These are phyloP conservation scores for Russula sp. DNA, from an alignment of 768 basidiomycete species.

Conservation along the genomic window DNA sequence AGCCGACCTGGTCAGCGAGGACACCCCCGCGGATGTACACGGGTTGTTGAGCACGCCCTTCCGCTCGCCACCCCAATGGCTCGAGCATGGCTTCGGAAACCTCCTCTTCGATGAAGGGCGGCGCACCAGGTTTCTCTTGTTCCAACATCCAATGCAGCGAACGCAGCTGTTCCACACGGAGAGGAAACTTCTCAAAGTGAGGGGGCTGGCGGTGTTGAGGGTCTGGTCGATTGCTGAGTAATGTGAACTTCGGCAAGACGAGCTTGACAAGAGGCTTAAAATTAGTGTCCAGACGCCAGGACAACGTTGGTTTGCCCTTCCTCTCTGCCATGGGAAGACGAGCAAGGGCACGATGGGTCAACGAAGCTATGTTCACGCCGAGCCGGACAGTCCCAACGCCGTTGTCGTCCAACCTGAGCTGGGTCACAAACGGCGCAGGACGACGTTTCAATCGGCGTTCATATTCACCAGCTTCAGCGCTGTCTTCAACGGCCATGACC, in stretches of 20 bases:
- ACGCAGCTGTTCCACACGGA: slow-evolving; percentile 82
- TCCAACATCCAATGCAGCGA: slow-evolving; percentile 90
- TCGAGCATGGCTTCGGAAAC: slow-evolving; percentile 85
- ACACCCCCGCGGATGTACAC: slow-evolving; percentile 80
- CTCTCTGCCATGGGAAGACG: slow-evolving; percentile 53
- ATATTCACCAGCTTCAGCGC: slow-evolving; percentile 79
- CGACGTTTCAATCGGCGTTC: slow-evolving; percentile 83
- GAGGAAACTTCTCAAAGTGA: slow-evolving; percentile 54
- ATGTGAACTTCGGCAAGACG: slow-evolving; percentile 53
- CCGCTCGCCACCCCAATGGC: slow-evolving; percentile 89
- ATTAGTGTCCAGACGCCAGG: slow-evolving; percentile 80
- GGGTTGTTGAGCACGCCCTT: slow-evolving; percentile 77
- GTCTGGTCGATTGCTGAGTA: slow-evolving; percentile 72
- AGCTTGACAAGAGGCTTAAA: slow-evolving; percentile 59
- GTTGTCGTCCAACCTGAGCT: slow-evolving; percentile 58
- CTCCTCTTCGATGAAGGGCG: slow-evolving; percentile 88
- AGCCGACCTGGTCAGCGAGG: slow-evolving; percentile 92
- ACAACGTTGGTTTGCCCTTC: slow-evolving; percentile 42
- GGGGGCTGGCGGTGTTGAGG: slow-evolving; percentile 67
- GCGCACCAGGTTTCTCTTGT: slow-evolving; percentile 57
- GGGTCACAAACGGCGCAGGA: slow-evolving; percentile 81
- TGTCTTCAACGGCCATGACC: slow-evolving; percentile 70
- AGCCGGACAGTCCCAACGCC: slow-evolving; percentile 68
- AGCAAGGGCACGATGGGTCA: slow-evolving; percentile 79
- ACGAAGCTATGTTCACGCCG: slow-evolving; percentile 80